A percentile compares a stretch with the other conserved stretches of the same genome.
phyloP scores from a whole-genome alignment of 2,329 filamentous ascomycete genomes.

The Alternaria brassicicola region DNA sequence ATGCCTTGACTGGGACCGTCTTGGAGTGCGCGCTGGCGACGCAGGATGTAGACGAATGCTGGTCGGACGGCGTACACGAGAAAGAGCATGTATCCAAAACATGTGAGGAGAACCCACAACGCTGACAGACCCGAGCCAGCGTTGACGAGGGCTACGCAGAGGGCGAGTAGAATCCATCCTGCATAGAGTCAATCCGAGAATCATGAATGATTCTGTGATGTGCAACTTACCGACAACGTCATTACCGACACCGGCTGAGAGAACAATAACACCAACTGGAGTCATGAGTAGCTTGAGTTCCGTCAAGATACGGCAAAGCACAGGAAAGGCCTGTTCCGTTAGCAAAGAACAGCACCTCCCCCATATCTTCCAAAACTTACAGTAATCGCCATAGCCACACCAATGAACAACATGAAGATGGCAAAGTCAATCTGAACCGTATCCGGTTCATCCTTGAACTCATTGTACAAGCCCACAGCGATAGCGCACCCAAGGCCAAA shows the following conservation, averaged over 20 bases:
- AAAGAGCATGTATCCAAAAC: slow-evolving; percentile 76
- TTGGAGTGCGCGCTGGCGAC: slow-evolving; percentile 76
- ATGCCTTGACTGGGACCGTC: slow-evolving; percentile 88
- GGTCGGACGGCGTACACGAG: slow-evolving; percentile 76
- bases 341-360: slow-evolving; percentile 13
- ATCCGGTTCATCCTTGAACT: slow-evolving; percentile 67
- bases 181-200: slow-evolving; percentile 8
- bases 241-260: slow-evolving; percentile 91
- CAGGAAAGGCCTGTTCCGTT: slow-evolving; percentile 69
- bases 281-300: slow-evolving; percentile 86
- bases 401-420: slow-evolving; percentile 78
- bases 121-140: slow-evolving; percentile 81
- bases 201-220: not conserved
- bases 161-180: slow-evolving; percentile 86
- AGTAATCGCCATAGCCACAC: slow-evolving; percentile 91
- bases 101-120: slow-evolving; percentile 80
- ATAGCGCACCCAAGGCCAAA: slow-evolving; percentile 83
- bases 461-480: slow-evolving; percentile 78
- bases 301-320: slow-evolving; percentile 90
- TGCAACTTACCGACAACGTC: slow-evolving; percentile 69
- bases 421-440: slow-evolving; percentile 66
- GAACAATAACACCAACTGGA: slow-evolving; percentile 82
- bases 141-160: slow-evolving; percentile 93
- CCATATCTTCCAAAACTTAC: slow-evolving; percentile 50
- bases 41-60: slow-evolving; percentile 73